Conservation (phyloP, 2,329 filamentous ascomycete species). For the Juglanconis juglandina region DNA sequence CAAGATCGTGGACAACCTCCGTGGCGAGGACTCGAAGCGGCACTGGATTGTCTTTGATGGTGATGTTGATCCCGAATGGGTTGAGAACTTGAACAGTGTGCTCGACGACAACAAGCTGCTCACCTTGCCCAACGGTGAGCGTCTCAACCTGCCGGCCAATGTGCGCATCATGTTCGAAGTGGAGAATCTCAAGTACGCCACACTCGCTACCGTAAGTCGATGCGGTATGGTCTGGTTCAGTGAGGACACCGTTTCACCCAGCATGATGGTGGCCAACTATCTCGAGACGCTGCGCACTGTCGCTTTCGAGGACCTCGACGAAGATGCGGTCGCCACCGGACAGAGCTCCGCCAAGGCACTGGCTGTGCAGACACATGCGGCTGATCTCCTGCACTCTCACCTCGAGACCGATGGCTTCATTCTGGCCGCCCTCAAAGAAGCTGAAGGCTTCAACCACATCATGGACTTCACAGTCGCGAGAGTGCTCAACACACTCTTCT, state of each 20-base stretch:
- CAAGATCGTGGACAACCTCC: constrained; percentile 97
- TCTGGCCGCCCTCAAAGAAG: constrained; percentile 69
- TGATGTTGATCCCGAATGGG: constrained; percentile 98
- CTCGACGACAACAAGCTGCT: constrained; percentile 98
- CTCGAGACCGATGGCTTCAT: constrained; percentile 80
- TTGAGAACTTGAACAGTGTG: constrained; percentile 99
- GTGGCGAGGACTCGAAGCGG: constrained; percentile 92
- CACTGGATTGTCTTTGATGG: constrained; percentile 99
- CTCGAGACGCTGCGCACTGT: constrained; percentile 77
- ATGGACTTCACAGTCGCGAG: constrained; percentile 96
- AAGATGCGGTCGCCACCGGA: constrained; percentile 76
- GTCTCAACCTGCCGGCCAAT: constrained; percentile 88
- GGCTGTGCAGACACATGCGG: constrained; percentile 73
- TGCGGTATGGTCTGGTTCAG: constrained; percentile 99
- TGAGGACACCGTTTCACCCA: constrained; percentile 89
- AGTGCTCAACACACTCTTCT: constrained; percentile 89
- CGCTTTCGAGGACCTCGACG: constrained; percentile 91
- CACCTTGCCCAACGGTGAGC: constrained; percentile 95
- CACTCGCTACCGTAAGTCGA: constrained; percentile 95
- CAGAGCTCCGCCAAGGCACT: constrained; percentile 76
- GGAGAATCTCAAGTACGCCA: constrained; percentile 95
- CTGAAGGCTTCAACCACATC: constrained; percentile 81
- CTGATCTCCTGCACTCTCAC: constrained; percentile 72
- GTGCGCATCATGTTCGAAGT: constrained; percentile 99
- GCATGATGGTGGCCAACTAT: constrained; percentile 92